Evolutionary conservation across 148 eudicot species (phyloP).

Genomic region (Amaranthus hypochondriacus): DNA sequence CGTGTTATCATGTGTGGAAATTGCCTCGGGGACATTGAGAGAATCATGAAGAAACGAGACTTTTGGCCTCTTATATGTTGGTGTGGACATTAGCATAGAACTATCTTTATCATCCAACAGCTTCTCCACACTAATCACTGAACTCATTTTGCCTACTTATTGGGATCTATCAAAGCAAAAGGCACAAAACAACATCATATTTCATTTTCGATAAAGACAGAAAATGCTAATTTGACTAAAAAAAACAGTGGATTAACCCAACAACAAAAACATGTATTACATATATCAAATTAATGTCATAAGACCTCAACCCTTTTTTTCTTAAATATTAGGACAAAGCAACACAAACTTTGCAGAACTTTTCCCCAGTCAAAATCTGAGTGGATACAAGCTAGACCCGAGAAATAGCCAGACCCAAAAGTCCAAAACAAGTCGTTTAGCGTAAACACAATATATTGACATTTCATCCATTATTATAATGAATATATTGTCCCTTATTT

Average conservation of each 20-base stretch:
- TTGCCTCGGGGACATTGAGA: constrained; percentile 62
- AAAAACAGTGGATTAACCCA: background rate
- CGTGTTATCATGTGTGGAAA: constrained; percentile 14
- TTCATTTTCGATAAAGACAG: background rate
- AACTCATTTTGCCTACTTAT: constrained; percentile 28
- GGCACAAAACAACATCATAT: background rate
- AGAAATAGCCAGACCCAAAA: background rate
- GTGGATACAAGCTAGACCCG: background rate
- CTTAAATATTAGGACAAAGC: background rate
- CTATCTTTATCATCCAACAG: constrained; percentile 33
- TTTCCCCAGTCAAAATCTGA: background rate
- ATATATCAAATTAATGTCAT: background rate
- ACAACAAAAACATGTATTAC: background rate
- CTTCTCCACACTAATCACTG: constrained; percentile 30
- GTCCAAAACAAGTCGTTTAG: background rate
- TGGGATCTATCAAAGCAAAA: constrained; percentile 10
- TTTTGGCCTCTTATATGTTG: constrained; percentile 51
- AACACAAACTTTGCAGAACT: background rate
- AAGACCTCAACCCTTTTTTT: background rate
- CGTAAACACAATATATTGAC: no score
- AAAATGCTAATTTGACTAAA: background rate
- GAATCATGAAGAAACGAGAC: constrained; percentile 50
- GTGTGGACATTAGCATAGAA: constrained; percentile 21
- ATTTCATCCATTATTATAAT: no score
- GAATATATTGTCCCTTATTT: background rate